Evolutionary conservation across 345 rosid genomes (phyloP).

Genomic region (Balakata baccata): DNA sequence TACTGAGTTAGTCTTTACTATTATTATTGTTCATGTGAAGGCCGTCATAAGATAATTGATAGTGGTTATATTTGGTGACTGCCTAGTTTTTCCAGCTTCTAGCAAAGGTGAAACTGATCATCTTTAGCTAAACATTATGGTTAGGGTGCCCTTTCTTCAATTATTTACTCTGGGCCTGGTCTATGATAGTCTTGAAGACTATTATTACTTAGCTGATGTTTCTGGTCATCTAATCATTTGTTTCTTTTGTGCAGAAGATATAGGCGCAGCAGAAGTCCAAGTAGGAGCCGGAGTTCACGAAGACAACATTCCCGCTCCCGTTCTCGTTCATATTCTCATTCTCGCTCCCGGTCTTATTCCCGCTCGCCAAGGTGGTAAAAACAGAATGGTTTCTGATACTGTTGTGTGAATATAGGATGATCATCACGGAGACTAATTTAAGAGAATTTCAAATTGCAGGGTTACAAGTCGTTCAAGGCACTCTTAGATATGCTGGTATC

Average conservation of each 20-base stretch:
- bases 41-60: neutral
- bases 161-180: neutral
- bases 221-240: neutral
- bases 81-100: neutral
- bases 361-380: slow-evolving; percentile 64
- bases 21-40: neutral
- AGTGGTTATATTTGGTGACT: neutral
- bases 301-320: slow-evolving; percentile 48
- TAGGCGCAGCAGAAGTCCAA: slow-evolving; percentile 58
- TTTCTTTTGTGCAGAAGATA: slow-evolving; percentile 40
- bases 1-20: neutral
- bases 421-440: slow-evolving; percentile 12
- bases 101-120: neutral
- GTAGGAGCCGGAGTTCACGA: slow-evolving; percentile 57
- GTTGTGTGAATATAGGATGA: neutral
- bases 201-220: neutral
- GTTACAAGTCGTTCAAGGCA: slow-evolving; percentile 66
- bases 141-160: neutral
- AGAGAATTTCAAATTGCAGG: slow-evolving; percentile 37
- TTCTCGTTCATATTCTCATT: slow-evolving; percentile 40
- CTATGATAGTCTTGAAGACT: neutral
- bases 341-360: neutral
- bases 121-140: neutral
- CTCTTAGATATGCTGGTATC: slow-evolving; percentile 24
- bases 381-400: neutral